Evolutionary conservation across 2,329 filamentous ascomycete genomes (phyloP).

Genomic region (Diplodia seriata): DNA sequence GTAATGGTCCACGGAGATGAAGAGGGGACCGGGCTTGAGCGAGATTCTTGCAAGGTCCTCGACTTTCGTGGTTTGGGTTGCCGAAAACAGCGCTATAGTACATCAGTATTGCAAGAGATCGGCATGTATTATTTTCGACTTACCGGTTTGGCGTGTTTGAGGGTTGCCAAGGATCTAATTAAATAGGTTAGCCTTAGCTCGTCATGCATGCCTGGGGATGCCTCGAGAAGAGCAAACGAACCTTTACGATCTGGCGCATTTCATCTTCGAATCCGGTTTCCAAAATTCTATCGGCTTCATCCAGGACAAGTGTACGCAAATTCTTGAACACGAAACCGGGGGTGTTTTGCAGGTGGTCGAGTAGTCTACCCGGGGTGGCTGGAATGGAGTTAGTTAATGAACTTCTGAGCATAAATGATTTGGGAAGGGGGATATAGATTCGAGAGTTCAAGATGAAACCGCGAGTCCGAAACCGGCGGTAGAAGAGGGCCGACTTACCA

Average conservation of each 20-base stretch:
- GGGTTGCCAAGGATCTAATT: slow-evolving; percentile 13
- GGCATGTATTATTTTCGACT: slow-evolving; percentile 56
- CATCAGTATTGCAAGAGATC: slow-evolving; percentile 50
- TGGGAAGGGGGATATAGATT: neutral
- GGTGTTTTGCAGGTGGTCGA: slow-evolving; percentile 95
- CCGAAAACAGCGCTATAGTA: slow-evolving; percentile 90
- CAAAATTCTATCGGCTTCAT: slow-evolving; percentile 94
- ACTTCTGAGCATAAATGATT: neutral
- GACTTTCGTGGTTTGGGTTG: slow-evolving; percentile 97
- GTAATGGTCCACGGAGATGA: slow-evolving; percentile 94
- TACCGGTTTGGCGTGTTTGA: slow-evolving; percentile 6
- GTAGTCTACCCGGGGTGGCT: slow-evolving; percentile 83
- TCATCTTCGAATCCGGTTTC: slow-evolving; percentile 99
- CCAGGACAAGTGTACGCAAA: slow-evolving; percentile 88
- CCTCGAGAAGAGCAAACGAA: slow-evolving; percentile 60
- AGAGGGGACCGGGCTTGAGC: slow-evolving; percentile 85
- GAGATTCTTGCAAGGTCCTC: slow-evolving; percentile 96
- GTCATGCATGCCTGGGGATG: neutral
- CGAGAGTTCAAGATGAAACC: neutral
- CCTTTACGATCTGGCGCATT: slow-evolving; percentile 92
- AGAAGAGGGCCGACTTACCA: slow-evolving; percentile 45
- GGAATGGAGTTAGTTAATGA: neutral
- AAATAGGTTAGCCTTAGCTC: neutral
- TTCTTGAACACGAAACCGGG: slow-evolving; percentile 91
- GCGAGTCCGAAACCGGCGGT: neutral